phyloP scores from a whole-genome alignment of 2,329 filamentous ascomycete species.

The Alternaria panax region DNA sequence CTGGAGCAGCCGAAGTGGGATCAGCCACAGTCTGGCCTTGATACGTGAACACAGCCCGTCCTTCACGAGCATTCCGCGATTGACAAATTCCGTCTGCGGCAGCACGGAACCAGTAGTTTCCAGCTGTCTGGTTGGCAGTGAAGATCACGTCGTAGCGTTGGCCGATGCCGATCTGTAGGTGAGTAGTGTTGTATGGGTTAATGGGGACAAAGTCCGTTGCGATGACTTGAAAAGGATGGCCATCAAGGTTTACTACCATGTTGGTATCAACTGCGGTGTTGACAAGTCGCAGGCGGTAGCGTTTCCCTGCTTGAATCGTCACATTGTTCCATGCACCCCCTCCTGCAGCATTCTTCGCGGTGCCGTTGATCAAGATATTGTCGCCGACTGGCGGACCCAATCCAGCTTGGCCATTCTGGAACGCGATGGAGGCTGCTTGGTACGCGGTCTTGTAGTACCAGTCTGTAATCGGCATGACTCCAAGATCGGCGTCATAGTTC shows the following conservation, averaged over 20 bases:
- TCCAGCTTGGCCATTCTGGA: constrained; percentile 23
- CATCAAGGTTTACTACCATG: constrained; percentile 39
- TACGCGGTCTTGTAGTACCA: constrained; percentile 55
- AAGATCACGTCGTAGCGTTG: constrained; percentile 49
- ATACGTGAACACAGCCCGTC: constrained; percentile 53
- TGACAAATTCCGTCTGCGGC: constrained; percentile 32
- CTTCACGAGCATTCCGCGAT: constrained; percentile 30
- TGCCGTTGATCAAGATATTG: constrained; percentile 61
- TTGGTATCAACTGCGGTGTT: constrained; percentile 54
- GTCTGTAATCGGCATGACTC: constrained; percentile 32
- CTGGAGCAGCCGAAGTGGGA: constrained; percentile 40
- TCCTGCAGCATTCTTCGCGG: constrained; percentile 57
- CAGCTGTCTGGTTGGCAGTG: constrained; percentile 40
- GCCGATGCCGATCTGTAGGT: constrained; percentile 51
- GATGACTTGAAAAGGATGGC: constrained; percentile 43
- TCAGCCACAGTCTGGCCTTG: constrained; percentile 43
- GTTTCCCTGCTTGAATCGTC: constrained; percentile 51
- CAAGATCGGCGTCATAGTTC: constrained; percentile 42
- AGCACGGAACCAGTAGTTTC: constrained; percentile 48
- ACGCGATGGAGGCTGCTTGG: constrained; percentile 37
- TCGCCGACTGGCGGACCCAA: constrained; percentile 53
- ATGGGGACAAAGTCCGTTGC: constrained; percentile 44
- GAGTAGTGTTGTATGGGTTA: constrained; percentile 44
- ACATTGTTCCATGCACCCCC: constrained; percentile 42
- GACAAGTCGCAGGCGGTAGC: constrained; percentile 65